Conservation (phyloP, 2,329 filamentous ascomycete genomes). For the Aspergillus sp. region DNA sequence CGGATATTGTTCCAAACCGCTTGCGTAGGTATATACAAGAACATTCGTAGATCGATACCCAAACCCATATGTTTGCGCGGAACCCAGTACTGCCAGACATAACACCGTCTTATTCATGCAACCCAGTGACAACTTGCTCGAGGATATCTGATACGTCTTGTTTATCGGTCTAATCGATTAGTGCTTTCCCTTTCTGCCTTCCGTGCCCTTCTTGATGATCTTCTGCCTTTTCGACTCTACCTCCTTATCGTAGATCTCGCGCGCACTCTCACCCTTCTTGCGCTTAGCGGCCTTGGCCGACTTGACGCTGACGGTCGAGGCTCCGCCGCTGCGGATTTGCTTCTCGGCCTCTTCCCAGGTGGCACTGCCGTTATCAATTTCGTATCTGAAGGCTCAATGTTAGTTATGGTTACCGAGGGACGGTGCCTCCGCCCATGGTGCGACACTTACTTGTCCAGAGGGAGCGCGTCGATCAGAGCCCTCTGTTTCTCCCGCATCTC, state of each 20-base stretch:
- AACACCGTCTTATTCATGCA: conserved; percentile 12
- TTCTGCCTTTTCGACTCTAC: conserved; percentile 44
- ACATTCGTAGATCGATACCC: not conserved
- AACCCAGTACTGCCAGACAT: conserved; percentile 2
- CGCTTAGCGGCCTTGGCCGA: conserved; percentile 68
- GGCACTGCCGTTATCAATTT: conserved; percentile 47
- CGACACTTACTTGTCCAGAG: conserved; percentile 73
- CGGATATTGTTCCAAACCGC: not conserved
- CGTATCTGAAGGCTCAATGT: conserved; percentile 42
- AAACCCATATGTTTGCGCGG: not conserved
- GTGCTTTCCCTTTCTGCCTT: conserved; percentile 36
- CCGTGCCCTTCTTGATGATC: conserved; percentile 46
- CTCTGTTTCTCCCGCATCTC: conserved; percentile 76
- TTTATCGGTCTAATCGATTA: conserved; percentile 5
- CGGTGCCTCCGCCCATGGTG: conserved; percentile 3
- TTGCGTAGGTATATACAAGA: conserved; percentile 22
- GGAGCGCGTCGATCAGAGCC: conserved; percentile 85
- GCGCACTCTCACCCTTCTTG: conserved; percentile 62
- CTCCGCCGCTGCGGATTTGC: conserved; percentile 62
- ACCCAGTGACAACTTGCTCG: not conserved
- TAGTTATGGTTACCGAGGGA: conserved; percentile 35
- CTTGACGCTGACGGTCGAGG: conserved; percentile 70
- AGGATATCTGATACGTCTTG: conserved; percentile 7
- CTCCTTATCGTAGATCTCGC: conserved; percentile 48
- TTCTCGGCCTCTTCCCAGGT: conserved; percentile 67